phyloP scores from a whole-genome alignment of 2,329 filamentous ascomycete genomes.

The Aphanocladium album region DNA sequence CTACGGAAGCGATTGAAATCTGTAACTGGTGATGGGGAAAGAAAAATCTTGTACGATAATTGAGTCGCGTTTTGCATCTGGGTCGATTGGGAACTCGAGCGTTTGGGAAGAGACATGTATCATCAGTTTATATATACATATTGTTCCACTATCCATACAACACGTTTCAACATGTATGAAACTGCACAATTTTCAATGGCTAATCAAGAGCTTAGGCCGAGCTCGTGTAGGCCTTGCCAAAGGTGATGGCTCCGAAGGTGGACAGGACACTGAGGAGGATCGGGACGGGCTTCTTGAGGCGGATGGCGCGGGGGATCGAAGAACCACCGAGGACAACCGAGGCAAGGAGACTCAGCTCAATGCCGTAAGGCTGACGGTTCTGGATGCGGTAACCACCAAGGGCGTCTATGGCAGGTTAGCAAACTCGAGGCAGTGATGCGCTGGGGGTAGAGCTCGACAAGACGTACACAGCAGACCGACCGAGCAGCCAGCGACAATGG shows the following conservation, averaged over 20 bases:
- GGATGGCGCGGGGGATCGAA: constrained; percentile 81
- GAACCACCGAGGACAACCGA: constrained; percentile 79
- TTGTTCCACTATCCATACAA: neutral
- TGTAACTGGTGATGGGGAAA: neutral
- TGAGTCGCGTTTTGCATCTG: constrained; percentile 3
- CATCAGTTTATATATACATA: constrained; percentile 6
- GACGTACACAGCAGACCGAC: constrained; percentile 63
- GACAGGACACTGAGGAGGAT: constrained; percentile 74
- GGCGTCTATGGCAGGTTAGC: constrained; percentile 46
- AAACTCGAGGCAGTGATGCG: neutral
- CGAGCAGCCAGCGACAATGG: constrained; percentile 74
- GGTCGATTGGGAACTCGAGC: neutral
- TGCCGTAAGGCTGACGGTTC: constrained; percentile 69
- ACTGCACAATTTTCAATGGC: neutral
- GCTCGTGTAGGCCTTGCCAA: constrained; percentile 62
- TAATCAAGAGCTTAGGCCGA: constrained; percentile 25
- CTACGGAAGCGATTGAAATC: neutral
- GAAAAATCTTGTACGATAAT: constrained; percentile 2
- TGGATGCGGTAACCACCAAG: constrained; percentile 78
- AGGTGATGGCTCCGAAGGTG: constrained; percentile 71
- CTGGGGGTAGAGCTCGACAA: neutral
- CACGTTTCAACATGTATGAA: neutral
- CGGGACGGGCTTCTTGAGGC: constrained; percentile 77
- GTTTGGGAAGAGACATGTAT: neutral
- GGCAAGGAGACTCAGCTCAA: constrained; percentile 85